A percentile compares a stretch with the other conserved stretches of the same genome.
These are phyloP conservation scores for Fusarium floridanum DNA, from an alignment of 2,329 filamentous ascomycete genomes.

Conservation along the genomic window DNA sequence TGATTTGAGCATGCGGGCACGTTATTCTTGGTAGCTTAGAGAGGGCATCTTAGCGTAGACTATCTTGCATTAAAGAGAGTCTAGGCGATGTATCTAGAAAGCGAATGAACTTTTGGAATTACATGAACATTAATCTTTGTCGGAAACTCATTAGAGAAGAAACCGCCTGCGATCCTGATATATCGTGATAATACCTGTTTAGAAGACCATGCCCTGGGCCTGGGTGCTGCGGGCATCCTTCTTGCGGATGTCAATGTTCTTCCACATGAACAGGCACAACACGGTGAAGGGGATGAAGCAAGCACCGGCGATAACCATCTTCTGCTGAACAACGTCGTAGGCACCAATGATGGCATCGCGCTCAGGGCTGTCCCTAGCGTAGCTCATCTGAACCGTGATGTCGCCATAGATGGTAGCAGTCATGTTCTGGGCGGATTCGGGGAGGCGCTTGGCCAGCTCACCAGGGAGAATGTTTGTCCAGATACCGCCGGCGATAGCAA, in stretches of 20 bases:
- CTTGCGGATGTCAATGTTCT: conserved; percentile 55
- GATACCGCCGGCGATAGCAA: conserved; percentile 70
- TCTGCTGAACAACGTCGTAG: conserved; percentile 58
- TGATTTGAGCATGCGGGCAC: neutral
- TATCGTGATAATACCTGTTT: neutral
- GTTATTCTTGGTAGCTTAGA: neutral
- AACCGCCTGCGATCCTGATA: neutral
- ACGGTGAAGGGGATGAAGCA: conserved; percentile 53
- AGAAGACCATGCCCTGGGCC: conserved; percentile 51
- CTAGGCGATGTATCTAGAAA: conserved; percentile 7
- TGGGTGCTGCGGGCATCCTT: conserved; percentile 42
- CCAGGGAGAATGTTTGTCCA: conserved; percentile 68
- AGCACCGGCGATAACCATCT: conserved; percentile 56
- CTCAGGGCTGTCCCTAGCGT: conserved; percentile 60
- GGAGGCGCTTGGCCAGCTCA: conserved; percentile 57
- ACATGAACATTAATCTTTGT: conserved; percentile 15
- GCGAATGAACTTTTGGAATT: conserved; percentile 22
- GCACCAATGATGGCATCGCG: conserved; percentile 69
- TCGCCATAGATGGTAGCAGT: conserved; percentile 58
- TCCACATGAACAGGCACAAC: conserved; percentile 52
- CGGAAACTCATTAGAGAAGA: neutral
- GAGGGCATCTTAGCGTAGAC: neutral
- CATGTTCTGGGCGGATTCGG: conserved; percentile 54
- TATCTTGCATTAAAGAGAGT: conserved; percentile 1
- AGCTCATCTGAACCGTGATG: conserved; percentile 64